Evolutionary conservation across 768 basidiomycete genomes (phyloP), one percentile per base, ranked within the genome.

Genomic region (Podaxis sp.): DNA sequence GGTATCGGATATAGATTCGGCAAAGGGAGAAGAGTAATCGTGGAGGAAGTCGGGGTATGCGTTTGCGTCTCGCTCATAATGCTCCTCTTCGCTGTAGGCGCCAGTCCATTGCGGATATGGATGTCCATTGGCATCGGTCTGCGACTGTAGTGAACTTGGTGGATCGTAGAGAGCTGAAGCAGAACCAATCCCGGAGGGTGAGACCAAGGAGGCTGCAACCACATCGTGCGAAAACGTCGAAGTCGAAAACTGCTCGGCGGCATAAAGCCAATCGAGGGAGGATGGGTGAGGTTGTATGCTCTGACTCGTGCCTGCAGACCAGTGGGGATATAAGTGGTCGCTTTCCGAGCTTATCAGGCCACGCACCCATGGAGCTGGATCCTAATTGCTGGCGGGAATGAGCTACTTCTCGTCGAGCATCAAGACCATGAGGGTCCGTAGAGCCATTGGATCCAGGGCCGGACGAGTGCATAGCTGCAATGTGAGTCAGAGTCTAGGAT

Each of bases 161-260:
- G 82, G 74, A 57, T 82, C 82, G 67, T 84, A 86, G 65, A 83
- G 83, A 5, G 82, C 77, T 7, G 82, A 75, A 0, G 76, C 74
- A 14, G 84, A 77, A 38, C 81, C 80, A 63, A 86, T 85, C 85
- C 86, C 85, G 42, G 73, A 63, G 50, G 75, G 67, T 56, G 70
- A 69, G 47, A 62, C 37, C 9, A 70, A 67, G 52, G 67, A 46
- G 55, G 42, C 23, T n/a, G 69, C 64, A 21, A 63, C 55, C 6
- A 64, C 57, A 46, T 64, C 64, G 21, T 62, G 66, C 25, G 53
- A 53, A 55, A 40, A 52, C 2, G 52, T 25, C 36, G 59, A 50
- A 38, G 65, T 62, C 59, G 48, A 46, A 50, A 63, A 27, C 42
- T 50, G 28, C 27, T 55, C 40, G 27, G 52, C 18, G 48, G 13